phyloP scores from a whole-genome alignment of 805 yeast species.

The Candida qinlingensis region DNA sequence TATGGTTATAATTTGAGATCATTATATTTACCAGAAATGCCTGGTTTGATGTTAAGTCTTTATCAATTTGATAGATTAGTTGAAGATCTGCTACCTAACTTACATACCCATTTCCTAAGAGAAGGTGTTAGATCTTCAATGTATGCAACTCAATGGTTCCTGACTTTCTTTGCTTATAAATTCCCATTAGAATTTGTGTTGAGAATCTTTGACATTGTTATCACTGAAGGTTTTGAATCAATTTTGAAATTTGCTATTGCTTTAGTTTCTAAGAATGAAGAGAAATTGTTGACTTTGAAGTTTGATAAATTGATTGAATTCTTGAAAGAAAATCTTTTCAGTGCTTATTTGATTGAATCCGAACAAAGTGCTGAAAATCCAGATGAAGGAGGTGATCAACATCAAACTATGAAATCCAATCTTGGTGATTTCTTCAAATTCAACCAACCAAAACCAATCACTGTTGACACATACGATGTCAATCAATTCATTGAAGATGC shows the following conservation, averaged over 20 bases:
- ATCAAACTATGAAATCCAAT: slow-evolving; percentile 7
- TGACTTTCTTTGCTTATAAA: slow-evolving; percentile 91
- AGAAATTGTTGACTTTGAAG: slow-evolving; percentile 48
- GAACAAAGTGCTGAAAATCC: slow-evolving; percentile 18
- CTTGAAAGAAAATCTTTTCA: slow-evolving; percentile 76
- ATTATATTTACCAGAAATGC: slow-evolving; percentile 84
- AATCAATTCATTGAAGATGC: slow-evolving; percentile 78
- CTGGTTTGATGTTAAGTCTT: slow-evolving; percentile 77
- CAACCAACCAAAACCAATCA: slow-evolving; percentile 12
- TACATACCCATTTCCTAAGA: slow-evolving; percentile 69
- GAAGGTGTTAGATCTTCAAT: slow-evolving; percentile 89
- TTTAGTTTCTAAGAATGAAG: slow-evolving; percentile 65
- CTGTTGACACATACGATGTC: slow-evolving; percentile 46
- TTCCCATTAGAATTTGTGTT: slow-evolving; percentile 87
- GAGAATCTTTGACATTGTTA: slow-evolving; percentile 80
- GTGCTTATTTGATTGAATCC: slow-evolving; percentile 44
- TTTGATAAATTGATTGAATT: slow-evolving; percentile 77
- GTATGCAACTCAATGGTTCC: slow-evolving; percentile 98
- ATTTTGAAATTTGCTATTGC: slow-evolving; percentile 80
- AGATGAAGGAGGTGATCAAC: slow-evolving; percentile 25
- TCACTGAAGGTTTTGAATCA: slow-evolving; percentile 89
- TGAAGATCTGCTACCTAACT: slow-evolving; percentile 68
- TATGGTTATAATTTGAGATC: slow-evolving; percentile 75
- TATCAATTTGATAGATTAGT: slow-evolving; percentile 88
- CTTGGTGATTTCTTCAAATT: slow-evolving; percentile 15